phyloP scores from a whole-genome alignment of 2,329 filamentous ascomycete species.

The Ascochyta clinopodiicola region DNA sequence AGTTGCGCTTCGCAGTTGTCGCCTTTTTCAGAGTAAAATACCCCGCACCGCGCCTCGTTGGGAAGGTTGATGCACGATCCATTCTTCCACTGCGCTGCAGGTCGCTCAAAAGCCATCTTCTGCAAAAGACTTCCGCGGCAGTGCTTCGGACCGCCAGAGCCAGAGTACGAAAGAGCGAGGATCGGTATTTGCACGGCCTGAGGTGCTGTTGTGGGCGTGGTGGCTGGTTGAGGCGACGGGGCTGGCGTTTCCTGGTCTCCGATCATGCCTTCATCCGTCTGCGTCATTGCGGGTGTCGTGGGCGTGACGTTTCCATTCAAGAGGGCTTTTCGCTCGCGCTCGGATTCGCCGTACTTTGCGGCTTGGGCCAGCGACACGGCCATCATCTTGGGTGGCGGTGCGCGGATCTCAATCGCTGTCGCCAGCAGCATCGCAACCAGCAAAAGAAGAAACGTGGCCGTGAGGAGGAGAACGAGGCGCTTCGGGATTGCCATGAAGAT shows the following conservation, averaged over 20 bases:
- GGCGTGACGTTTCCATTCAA: constrained; percentile 29
- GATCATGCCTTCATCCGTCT: constrained; percentile 34
- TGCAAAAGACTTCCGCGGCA: constrained; percentile 42
- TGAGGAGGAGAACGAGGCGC: constrained; percentile 30
- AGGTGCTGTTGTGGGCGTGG: too few species aligned
- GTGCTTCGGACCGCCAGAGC: constrained; percentile 44
- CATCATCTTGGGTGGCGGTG: constrained; percentile 28
- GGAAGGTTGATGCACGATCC: constrained; percentile 44
- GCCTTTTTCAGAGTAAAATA: constrained; percentile 43
- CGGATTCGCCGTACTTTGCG: constrained; percentile 27
- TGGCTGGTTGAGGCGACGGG: constrained; percentile 19
- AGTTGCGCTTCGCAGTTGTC: constrained; percentile 46
- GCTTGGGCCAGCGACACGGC: constrained; percentile 38
- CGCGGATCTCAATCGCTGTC: constrained; percentile 38
- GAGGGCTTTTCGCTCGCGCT: constrained; percentile 28
- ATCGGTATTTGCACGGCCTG: constrained; percentile 26
- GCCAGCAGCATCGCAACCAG: constrained; percentile 39
- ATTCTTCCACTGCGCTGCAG: constrained; percentile 34
- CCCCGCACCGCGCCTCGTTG: constrained; percentile 40
- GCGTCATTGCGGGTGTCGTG: constrained; percentile 23
- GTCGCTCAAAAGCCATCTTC: constrained; percentile 33
- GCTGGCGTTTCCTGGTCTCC: constrained; percentile 27
- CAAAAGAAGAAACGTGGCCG: constrained; percentile 36
- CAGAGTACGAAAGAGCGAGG: constrained; percentile 41
- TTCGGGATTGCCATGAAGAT: constrained; percentile 21